phyloP scores from a whole-genome alignment of 495 filamentous ascomycete species.

The Penicillium odoratum region DNA sequence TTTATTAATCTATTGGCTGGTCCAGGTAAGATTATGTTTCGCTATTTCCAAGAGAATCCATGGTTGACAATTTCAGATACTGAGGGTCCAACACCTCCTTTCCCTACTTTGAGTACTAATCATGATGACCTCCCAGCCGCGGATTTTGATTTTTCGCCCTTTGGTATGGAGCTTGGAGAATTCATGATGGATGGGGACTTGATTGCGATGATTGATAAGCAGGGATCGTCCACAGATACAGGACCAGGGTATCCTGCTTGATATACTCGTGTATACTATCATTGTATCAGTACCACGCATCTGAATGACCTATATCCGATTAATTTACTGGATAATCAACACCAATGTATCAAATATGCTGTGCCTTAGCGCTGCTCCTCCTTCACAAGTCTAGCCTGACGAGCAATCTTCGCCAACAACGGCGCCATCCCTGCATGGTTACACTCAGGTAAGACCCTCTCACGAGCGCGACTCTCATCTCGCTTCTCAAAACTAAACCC shows the following conservation, averaged over 20 bases:
- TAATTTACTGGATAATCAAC: no score
- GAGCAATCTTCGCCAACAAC: constrained; percentile 22
- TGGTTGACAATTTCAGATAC: background rate
- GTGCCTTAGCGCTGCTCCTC: background rate
- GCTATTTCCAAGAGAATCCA: background rate
- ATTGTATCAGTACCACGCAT: background rate
- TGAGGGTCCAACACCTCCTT: background rate
- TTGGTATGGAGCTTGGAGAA: constrained; percentile 42
- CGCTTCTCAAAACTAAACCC: constrained; percentile 29
- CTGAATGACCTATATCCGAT: no score
- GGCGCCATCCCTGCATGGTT: constrained; percentile 30
- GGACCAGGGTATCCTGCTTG: background rate
- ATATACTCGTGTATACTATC: background rate
- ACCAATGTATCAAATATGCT: no score
- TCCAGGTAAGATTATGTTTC: constrained; percentile 21
- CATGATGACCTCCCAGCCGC: constrained; percentile 1
- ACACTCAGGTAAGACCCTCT: constrained; percentile 16
- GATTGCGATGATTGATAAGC: constrained; percentile 20
- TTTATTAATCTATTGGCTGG: constrained; percentile 28
- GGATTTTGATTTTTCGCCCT: constrained; percentile 27
- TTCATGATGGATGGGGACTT: constrained; percentile 48
- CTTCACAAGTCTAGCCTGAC: constrained; percentile 11
- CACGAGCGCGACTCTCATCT: background rate
- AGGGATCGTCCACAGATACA: constrained; percentile 3
- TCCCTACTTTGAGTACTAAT: constrained; percentile 13